Evolutionary conservation across 257 asterid genomes (phyloP), one percentile per base, ranked within the genome.

Genomic region (Avicennia marina): DNA sequence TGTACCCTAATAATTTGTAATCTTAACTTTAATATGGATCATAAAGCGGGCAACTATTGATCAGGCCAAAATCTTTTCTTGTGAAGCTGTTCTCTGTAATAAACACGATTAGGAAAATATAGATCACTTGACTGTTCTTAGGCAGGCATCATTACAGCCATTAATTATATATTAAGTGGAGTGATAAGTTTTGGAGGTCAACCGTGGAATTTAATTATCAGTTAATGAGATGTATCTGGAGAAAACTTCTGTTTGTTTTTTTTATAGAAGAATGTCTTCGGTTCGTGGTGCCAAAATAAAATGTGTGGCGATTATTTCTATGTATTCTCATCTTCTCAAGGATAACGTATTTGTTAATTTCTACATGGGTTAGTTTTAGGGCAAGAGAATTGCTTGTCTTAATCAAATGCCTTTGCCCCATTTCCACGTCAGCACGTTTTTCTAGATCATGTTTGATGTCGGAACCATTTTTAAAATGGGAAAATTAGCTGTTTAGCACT

Each of bases 281-380:
- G 59, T 63, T 63, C 54, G 75, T 56, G 51, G 60, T 60, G 38
- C 11, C 32, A 29, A 29, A 29, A 29, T 29, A 29, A 29, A 29
- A 18, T 19, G 46, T 18, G 59, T 53, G 34, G 6, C 68, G 68
- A 60, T 53, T 68, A 45, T 38, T 68, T 53, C 73, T 12, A 60
- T 18, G 63, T 33, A 44, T 24, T 66, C 6, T 44, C 10, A 20
- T 26, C 26, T 25, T 48, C 53, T 22, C 53, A 46, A 44, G 47
- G 67, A 67, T 67, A 53, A 53, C 2, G 15, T 58, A 6, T 52
- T 50, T 21, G 38, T 22, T 10, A 6, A 24, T 16, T 2, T 6
- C 17, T 20, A 6, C 1, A n/a, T n/a, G n/a, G n/a, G n/a, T 16
- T 32, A 17, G 29, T 20, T 44, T 31, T 2, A 44, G 1, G 56